Conservation (phyloP, 495 filamentous ascomycete genomes). For the Aspergillus ostianus region DNA sequence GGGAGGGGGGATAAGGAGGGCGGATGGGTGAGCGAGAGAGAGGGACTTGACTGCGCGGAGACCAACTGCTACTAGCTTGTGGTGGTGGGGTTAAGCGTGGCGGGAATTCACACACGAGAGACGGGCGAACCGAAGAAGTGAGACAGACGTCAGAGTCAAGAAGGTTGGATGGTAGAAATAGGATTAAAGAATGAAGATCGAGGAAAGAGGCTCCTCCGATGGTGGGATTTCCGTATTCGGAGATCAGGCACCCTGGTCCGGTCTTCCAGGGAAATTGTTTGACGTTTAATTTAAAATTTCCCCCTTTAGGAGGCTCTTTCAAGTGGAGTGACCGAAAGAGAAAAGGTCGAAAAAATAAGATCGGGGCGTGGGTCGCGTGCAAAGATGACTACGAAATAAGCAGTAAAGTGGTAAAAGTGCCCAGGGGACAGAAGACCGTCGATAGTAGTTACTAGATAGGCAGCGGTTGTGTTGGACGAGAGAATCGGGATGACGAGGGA, state of each 20-base stretch:
- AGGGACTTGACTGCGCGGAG: slow-evolving; percentile 9
- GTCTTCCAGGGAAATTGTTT: neutral
- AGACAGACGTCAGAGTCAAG: no score
- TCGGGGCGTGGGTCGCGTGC: slow-evolving; percentile 3
- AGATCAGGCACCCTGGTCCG: neutral
- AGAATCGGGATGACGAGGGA: neutral
- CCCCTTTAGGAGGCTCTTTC: neutral
- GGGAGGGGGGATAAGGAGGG: slow-evolving; percentile 9
- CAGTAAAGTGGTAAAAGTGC: no score
- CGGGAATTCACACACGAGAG: slow-evolving; percentile 18
- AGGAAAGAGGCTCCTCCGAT: no score
- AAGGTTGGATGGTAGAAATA: no score
- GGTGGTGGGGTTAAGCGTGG: slow-evolving; percentile 9
- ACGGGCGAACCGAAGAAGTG: neutral
- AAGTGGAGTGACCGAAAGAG: slow-evolving; percentile 1
- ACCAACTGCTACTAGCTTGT: neutral
- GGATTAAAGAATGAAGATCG: no score
- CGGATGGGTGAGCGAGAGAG: slow-evolving; percentile 13
- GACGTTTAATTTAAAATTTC: neutral
- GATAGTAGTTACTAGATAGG: no score
- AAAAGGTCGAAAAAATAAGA: slow-evolving; percentile 3
- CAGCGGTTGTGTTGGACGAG: no score
- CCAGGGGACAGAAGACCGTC: no score
- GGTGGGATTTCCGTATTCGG: no score
- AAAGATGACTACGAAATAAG: slow-evolving; percentile 12